Evolutionary conservation across 2,329 filamentous ascomycete species (phyloP).

Genomic region (Claviceps sp.): DNA sequence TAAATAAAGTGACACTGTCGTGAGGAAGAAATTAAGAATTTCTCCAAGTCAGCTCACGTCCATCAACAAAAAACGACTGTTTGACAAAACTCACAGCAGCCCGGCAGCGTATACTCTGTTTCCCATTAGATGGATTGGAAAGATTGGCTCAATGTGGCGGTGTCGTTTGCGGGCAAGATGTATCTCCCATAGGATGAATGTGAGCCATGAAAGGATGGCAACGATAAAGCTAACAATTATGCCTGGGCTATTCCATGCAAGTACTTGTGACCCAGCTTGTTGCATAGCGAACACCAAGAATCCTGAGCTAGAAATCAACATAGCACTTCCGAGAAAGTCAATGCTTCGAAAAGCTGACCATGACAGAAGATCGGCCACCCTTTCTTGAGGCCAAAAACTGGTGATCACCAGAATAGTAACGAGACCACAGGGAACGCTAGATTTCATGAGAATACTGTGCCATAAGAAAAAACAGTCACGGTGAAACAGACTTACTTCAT

Average conservation of each 20-base stretch:
- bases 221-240: constrained; percentile 36
- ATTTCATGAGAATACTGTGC: constrained; percentile 5
- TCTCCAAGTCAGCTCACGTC: neutral
- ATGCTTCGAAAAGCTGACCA: constrained; percentile 31
- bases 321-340: constrained; percentile 37
- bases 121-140: constrained; percentile 34
- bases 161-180: constrained; percentile 24
- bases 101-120: constrained; percentile 37
- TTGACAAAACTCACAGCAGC: constrained; percentile 28
- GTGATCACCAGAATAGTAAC: constrained; percentile 32
- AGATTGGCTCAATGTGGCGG: constrained; percentile 37
- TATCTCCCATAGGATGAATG: constrained; percentile 39
- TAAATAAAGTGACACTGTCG: constrained; percentile 39
- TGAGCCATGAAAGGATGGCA: constrained; percentile 32
- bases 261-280: constrained; percentile 39
- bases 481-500: constrained; percentile 36
- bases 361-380: constrained; percentile 22
- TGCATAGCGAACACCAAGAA: constrained; percentile 43
- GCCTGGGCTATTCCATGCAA: constrained; percentile 36
- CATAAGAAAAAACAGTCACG: neutral
- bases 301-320: constrained; percentile 37
- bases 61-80: neutral
- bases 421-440: constrained; percentile 35
- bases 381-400: constrained; percentile 30
- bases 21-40: neutral